Evolutionary conservation across 768 basidiomycete species (phyloP).

Genomic region (Pulveroboletus sp.): DNA sequence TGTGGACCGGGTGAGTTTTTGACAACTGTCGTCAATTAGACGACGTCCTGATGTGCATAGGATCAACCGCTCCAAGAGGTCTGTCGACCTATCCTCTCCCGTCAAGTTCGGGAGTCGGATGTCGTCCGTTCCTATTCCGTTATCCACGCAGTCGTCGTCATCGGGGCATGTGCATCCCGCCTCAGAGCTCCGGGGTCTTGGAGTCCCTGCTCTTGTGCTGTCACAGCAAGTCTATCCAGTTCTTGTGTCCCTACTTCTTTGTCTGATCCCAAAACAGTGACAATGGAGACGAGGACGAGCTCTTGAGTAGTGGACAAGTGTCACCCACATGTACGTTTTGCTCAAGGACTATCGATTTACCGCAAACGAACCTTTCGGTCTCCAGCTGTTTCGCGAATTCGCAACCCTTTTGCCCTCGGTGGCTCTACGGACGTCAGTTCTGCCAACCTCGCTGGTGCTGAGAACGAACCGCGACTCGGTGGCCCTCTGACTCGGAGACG

Average conservation of each 20-base stretch:
- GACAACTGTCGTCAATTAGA: not conserved
- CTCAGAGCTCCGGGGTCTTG: constrained; percentile 25
- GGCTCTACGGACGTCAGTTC: constrained; percentile 30
- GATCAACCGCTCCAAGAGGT: constrained; percentile 34
- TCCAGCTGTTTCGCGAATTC: constrained; percentile 24
- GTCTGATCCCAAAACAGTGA: constrained; percentile 12
- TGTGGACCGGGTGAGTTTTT: constrained; percentile 44
- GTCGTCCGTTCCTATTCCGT: constrained; percentile 28
- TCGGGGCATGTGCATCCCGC: constrained; percentile 28
- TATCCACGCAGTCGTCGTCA: constrained; percentile 35
- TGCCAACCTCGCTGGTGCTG: constrained; percentile 20
- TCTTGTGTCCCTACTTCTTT: not conserved
- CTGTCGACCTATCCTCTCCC: constrained; percentile 26
- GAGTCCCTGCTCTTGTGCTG: constrained; percentile 39
- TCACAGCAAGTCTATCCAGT: constrained; percentile 31
- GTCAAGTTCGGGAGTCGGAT: constrained; percentile 20
- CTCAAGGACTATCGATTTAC: constrained; percentile 7
- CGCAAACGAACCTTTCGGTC: not conserved
- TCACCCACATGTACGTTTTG: constrained; percentile 60
- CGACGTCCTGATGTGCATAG: constrained; percentile 18
- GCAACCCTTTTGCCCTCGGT: constrained; percentile 23
- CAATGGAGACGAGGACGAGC: constrained; percentile 54
- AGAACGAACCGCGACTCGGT: constrained; percentile 12
- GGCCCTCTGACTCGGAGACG: constrained; percentile 3
- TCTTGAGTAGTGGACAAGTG: constrained; percentile 74